Base-by-base conservation (phyloP, 2,329 filamentous ascomycete species). In the Emergomyces pasteurianus region DNA sequence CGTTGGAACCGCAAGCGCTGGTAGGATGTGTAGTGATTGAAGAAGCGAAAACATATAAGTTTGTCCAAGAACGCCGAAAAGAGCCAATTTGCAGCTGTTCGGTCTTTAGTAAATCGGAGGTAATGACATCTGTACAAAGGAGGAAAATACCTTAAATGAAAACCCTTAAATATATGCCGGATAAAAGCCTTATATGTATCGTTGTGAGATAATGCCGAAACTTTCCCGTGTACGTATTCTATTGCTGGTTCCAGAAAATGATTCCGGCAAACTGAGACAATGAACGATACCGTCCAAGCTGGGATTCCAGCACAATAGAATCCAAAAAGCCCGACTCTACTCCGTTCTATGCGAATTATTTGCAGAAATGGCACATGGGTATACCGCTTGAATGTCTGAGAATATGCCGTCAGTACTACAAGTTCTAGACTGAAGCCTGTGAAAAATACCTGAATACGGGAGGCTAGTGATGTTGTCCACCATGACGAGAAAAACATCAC, bases 301-400 rank as follows among this genome's bases (percentile, higher is more conserved):
- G 75, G 73, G 40, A 78, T 72, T 9, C 77, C 77, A 38, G 73
- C 69, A 60, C 73, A 74, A 61, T 76, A 72, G 52, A 78, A 76
- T 1, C 69, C 69, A 18, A 72, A 28, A 23, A 71, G 58, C 0
- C 76, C 75, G 28, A 70, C 62, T 31, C 66, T 64, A 5, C 67
- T 67, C 55, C 69, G 70, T 59, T 79, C 76, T 46, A 66, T 67
- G n/a, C 65, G 65, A 34, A 78, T 70, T 16, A 74, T 72, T 58
- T 69, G 67, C 49, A 71, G 65, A 28, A 78, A 60, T 16, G 76
- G 71, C 18, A 68, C 61, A 64, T 73, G 65, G 1, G 71, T 70
- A 60, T 76, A 77, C 42, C 68, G 70, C 62, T 65, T 72, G 60
- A 72, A 76, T 16, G 74, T 75, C 75, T 77, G 61, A 40, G 7